These are phyloP conservation scores for Passiflora organensis DNA, from an alignment of 345 rosid genomes.

Conservation along the genomic window DNA sequence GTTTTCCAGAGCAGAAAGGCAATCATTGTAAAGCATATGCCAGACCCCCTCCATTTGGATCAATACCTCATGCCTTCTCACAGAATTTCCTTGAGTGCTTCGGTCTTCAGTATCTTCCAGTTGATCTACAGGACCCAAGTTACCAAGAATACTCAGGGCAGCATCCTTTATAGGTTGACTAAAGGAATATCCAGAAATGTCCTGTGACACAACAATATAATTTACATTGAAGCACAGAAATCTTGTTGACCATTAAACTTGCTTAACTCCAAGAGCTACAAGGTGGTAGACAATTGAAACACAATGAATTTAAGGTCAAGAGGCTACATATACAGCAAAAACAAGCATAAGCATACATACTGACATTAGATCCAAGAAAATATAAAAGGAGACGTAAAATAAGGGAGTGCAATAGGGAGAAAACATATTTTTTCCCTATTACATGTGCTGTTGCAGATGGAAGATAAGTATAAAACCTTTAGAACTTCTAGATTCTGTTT, in stretches of 20 bases:
- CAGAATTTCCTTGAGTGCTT: constrained; percentile 32
- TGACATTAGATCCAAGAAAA: no score
- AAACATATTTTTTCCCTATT: neutral
- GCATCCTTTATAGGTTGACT: constrained; percentile 57
- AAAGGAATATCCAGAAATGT: constrained; percentile 55
- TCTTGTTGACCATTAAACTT: neutral
- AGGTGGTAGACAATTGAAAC: neutral
- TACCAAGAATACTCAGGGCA: constrained; percentile 38
- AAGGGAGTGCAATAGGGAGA: neutral
- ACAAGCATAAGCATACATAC: no score
- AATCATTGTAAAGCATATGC: constrained; percentile 82
- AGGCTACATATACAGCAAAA: no score
- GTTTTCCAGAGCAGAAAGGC: constrained; percentile 77
- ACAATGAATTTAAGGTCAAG: no score
- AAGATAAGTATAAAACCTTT: constrained; percentile 43
- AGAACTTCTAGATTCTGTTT: constrained; percentile 60
- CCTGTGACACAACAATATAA: constrained; percentile 36
- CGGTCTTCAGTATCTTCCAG: constrained; percentile 36
- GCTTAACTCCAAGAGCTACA: constrained; percentile 4
- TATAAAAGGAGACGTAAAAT: neutral
- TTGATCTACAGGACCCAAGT: constrained; percentile 36
- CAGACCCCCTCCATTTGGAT: constrained; percentile 58
- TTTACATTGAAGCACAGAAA: neutral
- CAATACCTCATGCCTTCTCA: constrained; percentile 37
- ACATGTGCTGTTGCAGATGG: neutral